phyloP scores from a whole-genome alignment of 2,329 filamentous ascomycete genomes.

The Talaromyces sp. region DNA sequence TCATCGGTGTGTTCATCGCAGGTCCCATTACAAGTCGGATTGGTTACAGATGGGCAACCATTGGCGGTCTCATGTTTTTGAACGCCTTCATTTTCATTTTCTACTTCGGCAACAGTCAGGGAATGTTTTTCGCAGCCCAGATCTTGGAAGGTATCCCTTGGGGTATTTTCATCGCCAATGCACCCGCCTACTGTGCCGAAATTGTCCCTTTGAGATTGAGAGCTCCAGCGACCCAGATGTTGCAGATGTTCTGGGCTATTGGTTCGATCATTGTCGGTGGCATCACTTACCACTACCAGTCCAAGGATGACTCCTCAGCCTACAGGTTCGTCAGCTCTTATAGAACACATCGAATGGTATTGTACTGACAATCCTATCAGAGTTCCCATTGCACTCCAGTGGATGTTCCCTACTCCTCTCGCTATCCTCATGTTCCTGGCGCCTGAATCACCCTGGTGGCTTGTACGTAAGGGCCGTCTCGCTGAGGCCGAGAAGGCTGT shows the following conservation, averaged over 20 bases:
- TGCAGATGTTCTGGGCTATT: constrained; percentile 66
- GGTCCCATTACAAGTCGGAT: constrained; percentile 57
- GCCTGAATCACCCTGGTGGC: constrained; percentile 53
- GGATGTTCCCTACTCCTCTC: constrained; percentile 58
- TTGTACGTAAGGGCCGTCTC: constrained; percentile 48
- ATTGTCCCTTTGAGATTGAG: constrained; percentile 59
- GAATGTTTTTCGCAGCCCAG: constrained; percentile 53
- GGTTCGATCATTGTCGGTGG: constrained; percentile 59
- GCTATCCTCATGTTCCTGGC: constrained; percentile 51
- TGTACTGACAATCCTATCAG: constrained; percentile 39
- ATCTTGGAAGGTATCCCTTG: constrained; percentile 61
- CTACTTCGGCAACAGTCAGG: constrained; percentile 46
- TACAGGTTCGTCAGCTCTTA: constrained; percentile 42
- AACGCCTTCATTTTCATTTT: constrained; percentile 53
- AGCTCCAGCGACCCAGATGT: constrained; percentile 58
- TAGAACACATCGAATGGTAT: too few species aligned
- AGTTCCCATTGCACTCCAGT: constrained; percentile 56
- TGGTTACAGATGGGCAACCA: constrained; percentile 60
- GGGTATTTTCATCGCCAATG: constrained; percentile 65
- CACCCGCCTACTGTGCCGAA: constrained; percentile 61
- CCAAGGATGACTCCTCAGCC: constrained; percentile 27
- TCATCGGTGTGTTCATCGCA: constrained; percentile 49
- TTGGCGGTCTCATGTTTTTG: constrained; percentile 51
- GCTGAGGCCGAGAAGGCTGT: constrained; percentile 48
- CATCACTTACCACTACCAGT: constrained; percentile 55